Conservation (phyloP, 805 yeast genomes). For the Allodekkera sacchari region DNA sequence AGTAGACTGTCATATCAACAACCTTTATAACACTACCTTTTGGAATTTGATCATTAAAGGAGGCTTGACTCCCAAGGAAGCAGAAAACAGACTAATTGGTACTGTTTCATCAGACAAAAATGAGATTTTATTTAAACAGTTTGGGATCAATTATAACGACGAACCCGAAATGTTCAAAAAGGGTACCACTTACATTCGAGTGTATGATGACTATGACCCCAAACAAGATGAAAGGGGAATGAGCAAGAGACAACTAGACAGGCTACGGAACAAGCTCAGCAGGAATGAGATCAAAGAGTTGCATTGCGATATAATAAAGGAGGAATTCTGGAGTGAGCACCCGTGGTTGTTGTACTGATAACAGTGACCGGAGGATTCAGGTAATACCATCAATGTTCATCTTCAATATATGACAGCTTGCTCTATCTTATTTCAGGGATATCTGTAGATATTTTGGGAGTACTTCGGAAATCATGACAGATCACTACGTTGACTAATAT, state of each 20-base stretch:
- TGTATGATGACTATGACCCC: slow-evolving; percentile 16
- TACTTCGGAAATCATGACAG: too few relatives aligned
- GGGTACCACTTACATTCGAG: slow-evolving; percentile 62
- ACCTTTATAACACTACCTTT: slow-evolving; percentile 85
- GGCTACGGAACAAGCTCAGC: slow-evolving; percentile 38
- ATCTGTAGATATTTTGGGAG: too few relatives aligned
- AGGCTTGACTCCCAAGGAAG: slow-evolving; percentile 64
- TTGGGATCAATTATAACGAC: slow-evolving; percentile 82
- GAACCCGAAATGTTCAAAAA: slow-evolving; percentile 85
- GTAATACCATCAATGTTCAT: too few relatives aligned
- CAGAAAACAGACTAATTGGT: slow-evolving; percentile 70
- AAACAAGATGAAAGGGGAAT: slow-evolving; percentile 6
- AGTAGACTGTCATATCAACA: slow-evolving; percentile 94
- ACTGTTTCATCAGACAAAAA: slow-evolving; percentile 80
- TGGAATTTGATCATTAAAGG: slow-evolving; percentile 77
- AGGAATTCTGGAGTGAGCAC: slow-evolving; percentile 50
- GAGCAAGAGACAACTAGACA: slow-evolving; percentile 39
- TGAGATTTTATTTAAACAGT: slow-evolving; percentile 70
- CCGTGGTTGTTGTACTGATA: slow-evolving; percentile 25
- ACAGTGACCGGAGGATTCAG: too few relatives aligned
- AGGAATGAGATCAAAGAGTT: slow-evolving; percentile 36
- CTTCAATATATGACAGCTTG: too few relatives aligned
- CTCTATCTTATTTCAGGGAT: too few relatives aligned
- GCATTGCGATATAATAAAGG: slow-evolving; percentile 59
- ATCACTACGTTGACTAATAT: too few relatives aligned